Base-by-base conservation (phyloP, 768 basidiomycete genomes). In the Tricholoma hemisulphureum region DNA sequence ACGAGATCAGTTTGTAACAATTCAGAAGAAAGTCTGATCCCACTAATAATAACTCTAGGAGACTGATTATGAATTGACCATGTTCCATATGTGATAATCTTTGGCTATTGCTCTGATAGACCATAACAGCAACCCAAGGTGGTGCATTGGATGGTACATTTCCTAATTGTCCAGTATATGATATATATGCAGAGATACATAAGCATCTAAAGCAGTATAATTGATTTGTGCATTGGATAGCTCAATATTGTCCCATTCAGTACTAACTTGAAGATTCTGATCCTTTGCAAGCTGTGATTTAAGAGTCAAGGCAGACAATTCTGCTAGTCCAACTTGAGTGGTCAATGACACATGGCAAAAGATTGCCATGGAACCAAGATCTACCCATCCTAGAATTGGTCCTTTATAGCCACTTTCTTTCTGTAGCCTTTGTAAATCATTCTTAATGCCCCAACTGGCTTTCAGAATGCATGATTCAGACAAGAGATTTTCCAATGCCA, bases 331-430 rank as follows among this genome's bases (percentile, higher is more conserved):
- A 18, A 60, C 52, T 31, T 57, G 58, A 3, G 67, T 65, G 56
- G 55, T 59, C 1, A 53, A 29, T 1, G 64, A 50, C 8, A 67
- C 23, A 6, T 59, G 51, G 3, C 64, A 58, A 4, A 69, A 64
- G 51, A 74, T 74, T 2, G 72, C 70, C 46, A 65, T 52, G 2
- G 52, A 49, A 2, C 63, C 71, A 53, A 75, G 64, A 41, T 74
- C 67, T 39, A 74, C 23, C 9, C 50, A 67, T 21, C 71, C 70
- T 11, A 48, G 39, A 57, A 75, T 72, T 4, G 61, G 53, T 2
- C 31, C 20, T 35, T 58, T 41, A n/a, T 35, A 55, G n/a, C 55
- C 23, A 34, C 46, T 48, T 29, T 35, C 46, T 18, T 55, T 9
- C 37, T 55, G 35, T 6, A 59, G 29, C 5, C 51, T 49, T 24